Base-by-base conservation (phyloP, 2,329 filamentous ascomycete species). In the Paramyrothecium roridum region DNA sequence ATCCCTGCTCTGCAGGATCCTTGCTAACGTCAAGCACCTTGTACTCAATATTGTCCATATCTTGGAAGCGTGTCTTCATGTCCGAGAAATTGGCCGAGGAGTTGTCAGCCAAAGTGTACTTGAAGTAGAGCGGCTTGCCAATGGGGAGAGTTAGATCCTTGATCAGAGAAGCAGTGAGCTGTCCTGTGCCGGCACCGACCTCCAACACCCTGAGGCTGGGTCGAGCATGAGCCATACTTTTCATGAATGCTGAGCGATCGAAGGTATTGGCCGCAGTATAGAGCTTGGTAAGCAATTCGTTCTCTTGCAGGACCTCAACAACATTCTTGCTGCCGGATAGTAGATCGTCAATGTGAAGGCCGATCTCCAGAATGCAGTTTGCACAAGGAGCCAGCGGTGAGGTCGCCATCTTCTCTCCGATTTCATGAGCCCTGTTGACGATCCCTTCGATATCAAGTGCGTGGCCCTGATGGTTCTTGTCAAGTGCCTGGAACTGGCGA, bases 31-130 rank as follows among this genome's bases (percentile, higher is more conserved):
- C 49, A 12, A 51, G 30, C 16, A 50, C 48, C 17, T 11, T 50
- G 48, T 23, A 50, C 19, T 50, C 48, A 16, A 50, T 30, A 8
- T 50, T 50, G 16, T 26, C 22, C 26, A 30, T n/a, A 21, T 37
- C 4, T 10, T 20, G 66, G 57, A 55, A 63, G 37, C 49, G 43
- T 17, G 61, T 54, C 21, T 58, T 54, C 6, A 13, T 6, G n/a
- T 43, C 13, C 7, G 13, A 3, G 37, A 19, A 43, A 19, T 6
- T 6, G 37, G 37, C 26, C 10, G 26, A 30, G 26, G 26, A 6
- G 26, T 4, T 30, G 26, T 10, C 26, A 4, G 26, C 4, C 26
- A 30, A 30, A 0, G 65, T 69, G 56, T 75, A 73, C 10, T 37
- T 46, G 19, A 17, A 17, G 48, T 30, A 50, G 17, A 26, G 20